Evolutionary conservation across 768 basidiomycete genomes (phyloP).

Genomic region (Boletus insuetus): DNA sequence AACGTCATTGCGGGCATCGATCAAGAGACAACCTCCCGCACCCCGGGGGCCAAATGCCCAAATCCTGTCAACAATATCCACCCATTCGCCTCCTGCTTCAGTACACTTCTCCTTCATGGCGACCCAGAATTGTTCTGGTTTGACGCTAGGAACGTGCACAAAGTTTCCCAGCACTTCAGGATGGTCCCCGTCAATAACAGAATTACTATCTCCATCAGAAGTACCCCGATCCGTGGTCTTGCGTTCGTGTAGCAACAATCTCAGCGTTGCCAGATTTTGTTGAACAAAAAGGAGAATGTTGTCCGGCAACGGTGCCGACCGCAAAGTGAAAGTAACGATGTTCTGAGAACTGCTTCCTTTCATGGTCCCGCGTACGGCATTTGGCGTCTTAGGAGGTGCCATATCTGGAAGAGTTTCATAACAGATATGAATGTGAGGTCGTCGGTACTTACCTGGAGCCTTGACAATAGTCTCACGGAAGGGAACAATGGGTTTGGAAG

Average conservation of each 20-base stretch:
- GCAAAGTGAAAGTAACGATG: conserved; percentile 77
- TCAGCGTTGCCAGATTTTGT: conserved; percentile 64
- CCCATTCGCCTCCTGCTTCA: conserved; percentile 78
- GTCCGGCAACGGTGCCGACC: conserved; percentile 79
- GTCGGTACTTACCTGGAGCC: conserved; percentile 52
- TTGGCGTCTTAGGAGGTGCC: conserved; percentile 74
- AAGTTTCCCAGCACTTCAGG: conserved; percentile 56
- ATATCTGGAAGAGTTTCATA: conserved; percentile 57
- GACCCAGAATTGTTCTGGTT: conserved; percentile 78
- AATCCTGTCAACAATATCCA: conserved; percentile 60
- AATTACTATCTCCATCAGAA: conserved; percentile 7
- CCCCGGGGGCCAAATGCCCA: conserved; percentile 93
- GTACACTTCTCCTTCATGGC: conserved; percentile 60
- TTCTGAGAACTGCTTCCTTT: conserved; percentile 64
- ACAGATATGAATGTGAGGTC: not conserved
- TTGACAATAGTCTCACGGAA: conserved; percentile 94
- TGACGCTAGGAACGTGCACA: conserved; percentile 59
- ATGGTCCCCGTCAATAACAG: conserved; percentile 35
- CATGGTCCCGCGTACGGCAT: conserved; percentile 74
- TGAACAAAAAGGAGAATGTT: conserved; percentile 72
- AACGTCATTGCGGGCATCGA: conserved; percentile 62
- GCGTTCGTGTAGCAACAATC: conserved; percentile 54
- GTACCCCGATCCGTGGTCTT: conserved; percentile 35
- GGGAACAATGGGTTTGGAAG: conserved; percentile 94
- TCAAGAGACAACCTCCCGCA: conserved; percentile 81